Evolutionary conservation across 148 eudicot species (phyloP).

Genomic region (Persicaria tinctoria): DNA sequence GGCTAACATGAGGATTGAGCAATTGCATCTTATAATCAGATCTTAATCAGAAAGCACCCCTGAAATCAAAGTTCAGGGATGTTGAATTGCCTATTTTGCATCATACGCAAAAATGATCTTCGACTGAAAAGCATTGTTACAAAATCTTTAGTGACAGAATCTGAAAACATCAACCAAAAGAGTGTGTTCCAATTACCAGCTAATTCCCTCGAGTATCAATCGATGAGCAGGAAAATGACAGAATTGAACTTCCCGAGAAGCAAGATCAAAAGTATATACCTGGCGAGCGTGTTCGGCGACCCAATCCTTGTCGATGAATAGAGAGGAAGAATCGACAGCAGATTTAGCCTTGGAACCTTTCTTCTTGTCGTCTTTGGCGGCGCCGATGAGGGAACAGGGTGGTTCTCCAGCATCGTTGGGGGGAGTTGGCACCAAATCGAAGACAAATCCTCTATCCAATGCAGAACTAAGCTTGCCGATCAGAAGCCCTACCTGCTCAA

Average conservation of each 20-base stretch:
- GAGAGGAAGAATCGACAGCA: conserved; percentile 38
- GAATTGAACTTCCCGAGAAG: not conserved
- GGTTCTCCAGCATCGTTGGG: conserved; percentile 71
- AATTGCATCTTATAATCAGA: not conserved
- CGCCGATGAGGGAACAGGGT: conserved; percentile 48
- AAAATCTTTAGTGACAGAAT: not conserved
- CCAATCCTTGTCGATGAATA: conserved; percentile 71
- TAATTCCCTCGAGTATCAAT: not conserved
- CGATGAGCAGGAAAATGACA: conserved; percentile 2
- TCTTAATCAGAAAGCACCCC: conserved; percentile 1
- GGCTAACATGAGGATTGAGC: not conserved
- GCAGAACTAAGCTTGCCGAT: conserved; percentile 63
- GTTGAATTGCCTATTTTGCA: not conserved
- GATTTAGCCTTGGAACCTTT: conserved; percentile 48
- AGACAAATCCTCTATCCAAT: conserved; percentile 67
- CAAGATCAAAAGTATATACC: conserved; percentile 27
- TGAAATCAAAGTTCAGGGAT: not conserved
- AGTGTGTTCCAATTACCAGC: not conserved
- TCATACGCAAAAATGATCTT: not conserved
- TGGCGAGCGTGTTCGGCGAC: conserved; percentile 93
- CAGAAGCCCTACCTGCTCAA: conserved; percentile 64
- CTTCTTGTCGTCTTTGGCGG: conserved; percentile 35
- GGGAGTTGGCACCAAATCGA: conserved; percentile 75
- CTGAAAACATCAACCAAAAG: not conserved
- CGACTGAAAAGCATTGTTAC: not conserved